Base-by-base conservation (phyloP, 176 grass and related monocot genomes). In the Oryza punctata region DNA sequence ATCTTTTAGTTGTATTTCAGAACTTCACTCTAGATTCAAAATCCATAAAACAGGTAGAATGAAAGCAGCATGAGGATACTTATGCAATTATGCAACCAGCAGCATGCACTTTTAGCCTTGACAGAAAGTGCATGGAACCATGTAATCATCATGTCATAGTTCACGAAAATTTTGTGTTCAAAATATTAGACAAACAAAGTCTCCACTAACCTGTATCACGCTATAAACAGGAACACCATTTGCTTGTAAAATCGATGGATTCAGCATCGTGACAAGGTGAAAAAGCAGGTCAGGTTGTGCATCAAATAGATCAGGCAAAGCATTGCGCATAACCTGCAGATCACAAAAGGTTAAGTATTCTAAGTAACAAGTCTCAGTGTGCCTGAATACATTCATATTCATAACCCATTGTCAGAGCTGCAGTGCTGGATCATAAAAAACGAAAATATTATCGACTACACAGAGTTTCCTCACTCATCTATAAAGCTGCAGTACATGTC, bases 251-350 rank as follows among this genome's bases (percentile, higher is more conserved):
- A 97, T 87, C 21, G 88, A 94, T 33, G 95, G 95, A 88, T 93
- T 97, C 29, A 97, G 86, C 95, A 97, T 97, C 57, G 95, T 97
- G 43, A 97, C 92, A 70, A 97, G 95, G 70, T 97, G 95, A 88
- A 97, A 97, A 52, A 97, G 88, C 46, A 97, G 80, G 86, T 97
- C 95, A 8, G 95, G 95, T 44, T 97, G 95, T 50, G 84, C 82
- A 69, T 97, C 95, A 91, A 97, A 97, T 67, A 97, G 67, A 93
- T 97, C 95, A 40, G 95, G 92, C 76, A 97, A 87, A 65, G 92
- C 81, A 80, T 88, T 85, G 50, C 88, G 90, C 92, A 97, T 97
- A 37, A 97, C 92, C 95, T 97, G 75, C 23, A 73, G 41, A 71
- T 57, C 76, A 80, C 7, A 79, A 69, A 82, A 21, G 50, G n/a